Conservation (phyloP, 2,329 filamentous ascomycete genomes). For the Ophiostoma perfectum region DNA sequence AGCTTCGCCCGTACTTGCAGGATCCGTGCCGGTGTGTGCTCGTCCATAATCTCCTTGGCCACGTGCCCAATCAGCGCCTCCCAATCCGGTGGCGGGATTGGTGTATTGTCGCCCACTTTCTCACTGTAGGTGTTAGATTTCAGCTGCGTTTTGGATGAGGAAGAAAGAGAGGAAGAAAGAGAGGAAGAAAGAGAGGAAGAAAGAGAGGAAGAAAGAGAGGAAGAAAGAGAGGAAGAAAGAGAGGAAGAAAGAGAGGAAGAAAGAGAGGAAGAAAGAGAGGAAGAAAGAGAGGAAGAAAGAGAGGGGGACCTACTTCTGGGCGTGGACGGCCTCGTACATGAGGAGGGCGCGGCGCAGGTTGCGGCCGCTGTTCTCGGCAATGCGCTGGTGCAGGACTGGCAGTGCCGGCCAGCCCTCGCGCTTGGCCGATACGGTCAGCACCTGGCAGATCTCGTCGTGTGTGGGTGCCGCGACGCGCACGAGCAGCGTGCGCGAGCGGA, state of each 20-base stretch:
- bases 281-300: not conserved
- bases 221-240: too few relatives aligned
- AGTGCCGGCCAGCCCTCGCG: constrained; percentile 79
- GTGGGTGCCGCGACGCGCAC: constrained; percentile 88
- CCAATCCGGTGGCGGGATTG: constrained; percentile 94
- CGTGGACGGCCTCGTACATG: constrained; percentile 96
- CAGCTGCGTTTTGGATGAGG: too few relatives aligned
- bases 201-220: too few relatives aligned
- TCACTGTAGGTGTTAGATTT: constrained; percentile 53
- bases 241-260: too few relatives aligned
- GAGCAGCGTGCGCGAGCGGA: constrained; percentile 82
- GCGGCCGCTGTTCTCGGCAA: constrained; percentile 83
- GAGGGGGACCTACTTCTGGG: constrained; percentile 70
- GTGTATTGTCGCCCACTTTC: constrained; percentile 78
- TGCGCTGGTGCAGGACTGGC: constrained; percentile 70
- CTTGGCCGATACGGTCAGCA: constrained; percentile 64
- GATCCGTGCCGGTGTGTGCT: constrained; percentile 85
- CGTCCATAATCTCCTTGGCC: constrained; percentile 87
- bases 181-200: too few relatives aligned
- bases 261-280: not conserved
- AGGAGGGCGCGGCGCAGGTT: constrained; percentile 85
- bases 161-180: too few relatives aligned
- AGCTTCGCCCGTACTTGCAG: constrained; percentile 84
- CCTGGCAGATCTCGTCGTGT: constrained; percentile 75
- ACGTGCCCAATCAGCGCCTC: constrained; percentile 85